phyloP scores from a whole-genome alignment of 176 grass and related monocot species.

The Aegilops umbellulata region DNA sequence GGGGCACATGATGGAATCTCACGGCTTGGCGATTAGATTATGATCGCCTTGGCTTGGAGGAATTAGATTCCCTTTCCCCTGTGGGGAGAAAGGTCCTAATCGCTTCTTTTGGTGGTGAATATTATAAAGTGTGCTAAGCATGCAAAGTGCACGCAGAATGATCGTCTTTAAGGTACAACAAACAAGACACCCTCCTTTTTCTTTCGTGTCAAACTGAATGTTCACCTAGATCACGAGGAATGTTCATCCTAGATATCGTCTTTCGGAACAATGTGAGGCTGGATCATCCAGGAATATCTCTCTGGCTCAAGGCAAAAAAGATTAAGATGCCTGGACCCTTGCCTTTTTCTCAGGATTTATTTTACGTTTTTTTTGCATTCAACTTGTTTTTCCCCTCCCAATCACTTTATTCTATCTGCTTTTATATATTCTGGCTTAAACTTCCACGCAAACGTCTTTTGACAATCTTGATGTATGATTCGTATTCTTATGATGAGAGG shows the following conservation, averaged over 20 bases:
- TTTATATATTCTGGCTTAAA: conserved; percentile 77
- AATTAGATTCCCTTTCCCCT: conserved; percentile 46
- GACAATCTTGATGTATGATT: neutral
- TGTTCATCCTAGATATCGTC: conserved; percentile 46
- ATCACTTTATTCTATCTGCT: conserved; percentile 83
- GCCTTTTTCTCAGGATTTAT: conserved; percentile 4
- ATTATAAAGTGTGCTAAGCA: conserved; percentile 70
- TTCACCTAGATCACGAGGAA: conserved; percentile 48
- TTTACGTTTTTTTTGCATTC: neutral
- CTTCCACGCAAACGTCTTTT: conserved; percentile 42
- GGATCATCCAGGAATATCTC: conserved; percentile 72
- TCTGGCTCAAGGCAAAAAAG: conserved; percentile 16
- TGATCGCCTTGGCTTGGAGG: neutral
- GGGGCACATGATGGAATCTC: conserved; percentile 21
- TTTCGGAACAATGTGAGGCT: conserved; percentile 42
- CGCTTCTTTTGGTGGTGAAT: conserved; percentile 73
- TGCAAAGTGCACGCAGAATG: conserved; percentile 72
- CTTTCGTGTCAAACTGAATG: conserved; percentile 79
- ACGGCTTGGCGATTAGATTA: conserved; percentile 19
- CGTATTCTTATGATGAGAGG: neutral
- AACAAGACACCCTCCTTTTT: conserved; percentile 35
- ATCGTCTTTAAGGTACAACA: conserved; percentile 63
- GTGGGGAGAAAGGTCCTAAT: conserved; percentile 71
- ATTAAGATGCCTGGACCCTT: conserved; percentile 36
- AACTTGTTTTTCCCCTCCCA: neutral